Evolutionary conservation across 805 yeast genomes (phyloP), one percentile per base, ranked within the genome.

Genomic region (Priceomyces carsonii): DNA sequence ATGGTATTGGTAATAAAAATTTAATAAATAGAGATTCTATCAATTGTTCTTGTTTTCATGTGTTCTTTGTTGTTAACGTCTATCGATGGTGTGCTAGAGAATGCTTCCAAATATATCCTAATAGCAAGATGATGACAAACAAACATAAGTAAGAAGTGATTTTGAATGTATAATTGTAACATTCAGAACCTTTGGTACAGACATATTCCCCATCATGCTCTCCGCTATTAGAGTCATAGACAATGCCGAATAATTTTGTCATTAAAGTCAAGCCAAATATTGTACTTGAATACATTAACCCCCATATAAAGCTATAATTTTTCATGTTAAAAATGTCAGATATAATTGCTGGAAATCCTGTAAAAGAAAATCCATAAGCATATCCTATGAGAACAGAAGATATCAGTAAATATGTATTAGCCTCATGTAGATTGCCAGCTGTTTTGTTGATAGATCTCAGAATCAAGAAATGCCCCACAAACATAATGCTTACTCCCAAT

Each of bases 251-350:
- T 8, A 61, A 23, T 32, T 59, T 61, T 9, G 59, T 55, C 55
- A 61, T 52, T 8, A 59, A 26, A 5, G 63, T 48, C 29, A 61
- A 47, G 1, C 66, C 66, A 27, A 60, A 42, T 6, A 57, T 51
- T 2, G 66, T 60, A 35, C 61, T 53, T 9, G 63, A 52, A 42
- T 59, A 59, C 51, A 55, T 50, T 3, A 57, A 31, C 3, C 66
- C 67, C 67, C 67, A 61, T 9, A 61, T 45, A 24, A 59, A 52
- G 32, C 63, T 55, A 34, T 56, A 61, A 31, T 61, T 47, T 18
- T 50, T 48, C 64, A 61, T 56, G 40, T 52, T 50, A 44, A 61
- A 59, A 13, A 57, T 42, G 36, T 61, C 67, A 1, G 66, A 48
- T 10, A 59, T 43, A 12, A 61, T 61, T 7, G 59, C 64, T 2